A percentile compares a stretch with the other conserved stretches of the same genome.
phyloP scores from a whole-genome alignment of 2,329 filamentous ascomycete species.

The Aspergillus melleus region DNA sequence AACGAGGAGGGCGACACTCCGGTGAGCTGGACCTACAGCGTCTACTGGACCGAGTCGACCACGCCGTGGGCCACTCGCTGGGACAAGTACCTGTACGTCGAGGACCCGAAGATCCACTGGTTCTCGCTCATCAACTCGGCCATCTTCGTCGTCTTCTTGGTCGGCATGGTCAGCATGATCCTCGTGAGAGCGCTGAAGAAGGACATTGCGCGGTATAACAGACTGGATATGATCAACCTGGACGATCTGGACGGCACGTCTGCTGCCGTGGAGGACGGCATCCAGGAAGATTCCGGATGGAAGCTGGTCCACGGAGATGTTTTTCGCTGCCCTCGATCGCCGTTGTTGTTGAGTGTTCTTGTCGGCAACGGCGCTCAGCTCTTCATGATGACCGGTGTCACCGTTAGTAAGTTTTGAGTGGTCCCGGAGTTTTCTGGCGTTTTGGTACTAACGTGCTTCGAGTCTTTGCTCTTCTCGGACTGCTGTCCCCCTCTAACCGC shows the following conservation, averaged over 20 bases:
- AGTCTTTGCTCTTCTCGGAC: conserved; percentile 86
- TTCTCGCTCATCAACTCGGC: conserved; percentile 96
- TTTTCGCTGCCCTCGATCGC: conserved; percentile 82
- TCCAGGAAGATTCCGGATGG: conserved; percentile 98
- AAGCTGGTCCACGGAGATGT: conserved; percentile 97
- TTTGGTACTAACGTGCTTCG: conserved; percentile 13
- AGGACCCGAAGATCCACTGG: conserved; percentile 98
- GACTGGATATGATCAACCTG: conserved; percentile 84
- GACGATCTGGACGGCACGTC: conserved; percentile 83
- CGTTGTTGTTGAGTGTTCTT: conserved; percentile 81
- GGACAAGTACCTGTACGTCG: conserved; percentile 98
- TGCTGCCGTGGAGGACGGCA: conserved; percentile 76
- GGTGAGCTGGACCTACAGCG: conserved; percentile 88
- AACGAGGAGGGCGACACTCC: conserved; percentile 62
- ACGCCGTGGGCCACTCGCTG: conserved; percentile 96
- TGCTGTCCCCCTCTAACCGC: conserved; percentile 92
- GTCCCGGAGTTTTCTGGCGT: not conserved
- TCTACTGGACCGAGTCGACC: conserved; percentile 79
- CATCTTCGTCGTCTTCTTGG: conserved; percentile 88
- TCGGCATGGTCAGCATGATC: conserved; percentile 90
- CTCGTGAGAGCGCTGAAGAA: conserved; percentile 84
- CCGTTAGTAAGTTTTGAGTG: conserved; percentile 59
- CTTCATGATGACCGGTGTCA: conserved; percentile 95
- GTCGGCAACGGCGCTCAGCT: conserved; percentile 93
- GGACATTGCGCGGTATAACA: conserved; percentile 96